These are phyloP conservation scores for Corynascus novoguineensis DNA, from an alignment of 495 filamentous ascomycete species.

Conservation along the genomic window DNA sequence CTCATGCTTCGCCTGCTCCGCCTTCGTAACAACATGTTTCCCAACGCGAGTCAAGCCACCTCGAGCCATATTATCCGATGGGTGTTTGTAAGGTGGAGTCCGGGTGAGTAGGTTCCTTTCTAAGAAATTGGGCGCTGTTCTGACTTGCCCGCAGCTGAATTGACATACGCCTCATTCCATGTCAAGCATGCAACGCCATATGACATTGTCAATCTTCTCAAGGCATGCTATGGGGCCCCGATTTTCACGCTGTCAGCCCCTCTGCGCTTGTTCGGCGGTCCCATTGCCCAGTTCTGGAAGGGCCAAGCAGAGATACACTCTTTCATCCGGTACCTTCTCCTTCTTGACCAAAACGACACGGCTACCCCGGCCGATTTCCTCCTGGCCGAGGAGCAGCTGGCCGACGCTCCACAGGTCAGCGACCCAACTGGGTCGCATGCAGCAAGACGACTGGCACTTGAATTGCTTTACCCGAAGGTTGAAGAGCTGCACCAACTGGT, in stretches of 20 bases:
- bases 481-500: conserved; percentile 37
- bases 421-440: conserved; percentile 39
- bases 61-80: conserved; percentile 69
- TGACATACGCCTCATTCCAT: conserved; percentile 36
- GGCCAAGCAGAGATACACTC: conserved; percentile 18
- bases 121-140: background rate
- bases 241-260: conserved; percentile 20
- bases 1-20: conserved; percentile 64
- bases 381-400: conserved; percentile 2
- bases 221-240: conserved; percentile 38
- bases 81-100: conserved; percentile 74
- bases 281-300: conserved; percentile 34
- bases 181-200: conserved; percentile 38
- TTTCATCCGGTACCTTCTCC: conserved; percentile 39
- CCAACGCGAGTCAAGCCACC: conserved; percentile 57
- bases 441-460: conserved; percentile 43
- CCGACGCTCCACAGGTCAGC: conserved; percentile 12
- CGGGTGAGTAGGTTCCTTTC: conserved; percentile 42
- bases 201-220: conserved; percentile 42
- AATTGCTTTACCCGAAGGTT: conserved; percentile 45
- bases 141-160: conserved; percentile 29
- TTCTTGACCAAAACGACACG: conserved; percentile 27
- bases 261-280: conserved; percentile 35
- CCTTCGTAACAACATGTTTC: conserved; percentile 55
- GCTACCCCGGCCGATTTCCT: background rate